A percentile compares a stretch with the other conserved stretches of the same genome.
These are phyloP conservation scores for Sporothrix variecibatus DNA, from an alignment of 2,329 filamentous ascomycete genomes.

Conservation along the genomic window DNA sequence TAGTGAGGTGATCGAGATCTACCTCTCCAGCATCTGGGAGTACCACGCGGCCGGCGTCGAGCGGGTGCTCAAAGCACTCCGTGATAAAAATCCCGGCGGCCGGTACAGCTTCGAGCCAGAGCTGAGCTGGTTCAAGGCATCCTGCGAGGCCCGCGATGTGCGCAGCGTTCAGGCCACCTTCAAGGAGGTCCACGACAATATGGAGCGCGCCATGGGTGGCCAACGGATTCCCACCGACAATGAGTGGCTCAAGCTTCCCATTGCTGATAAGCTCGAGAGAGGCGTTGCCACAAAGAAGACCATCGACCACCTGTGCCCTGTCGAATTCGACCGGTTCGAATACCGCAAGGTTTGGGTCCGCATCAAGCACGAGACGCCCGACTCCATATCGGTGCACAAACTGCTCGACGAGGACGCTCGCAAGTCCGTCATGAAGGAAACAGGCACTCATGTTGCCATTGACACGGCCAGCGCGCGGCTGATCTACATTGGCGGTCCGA, in stretches of 20 bases:
- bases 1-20: conserved; percentile 32
- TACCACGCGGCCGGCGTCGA: conserved; percentile 33
- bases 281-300: neutral
- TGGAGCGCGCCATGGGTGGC: conserved; percentile 14
- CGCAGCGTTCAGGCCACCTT: conserved; percentile 29
- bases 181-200: conserved; percentile 22
- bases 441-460: conserved; percentile 23
- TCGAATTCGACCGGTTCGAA: conserved; percentile 25
- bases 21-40: conserved; percentile 35
- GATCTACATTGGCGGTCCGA: conserved; percentile 31
- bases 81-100: conserved; percentile 28
- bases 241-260: conserved; percentile 16
- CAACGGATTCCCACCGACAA: neutral
- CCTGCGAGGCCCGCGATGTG: conserved; percentile 28
- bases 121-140: conserved; percentile 34
- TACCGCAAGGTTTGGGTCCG: conserved; percentile 33
- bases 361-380: conserved; percentile 32
- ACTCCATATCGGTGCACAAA: conserved; percentile 24
- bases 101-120: conserved; percentile 34
- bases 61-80: conserved; percentile 32
- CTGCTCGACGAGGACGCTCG: conserved; percentile 29
- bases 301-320: conserved; percentile 30
- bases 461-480: conserved; percentile 27
- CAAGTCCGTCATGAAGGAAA: conserved; percentile 23
- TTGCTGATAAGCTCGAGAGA: neutral